Percentiles rank a stretch among this genome's conserved stretches.
phyloP scores from a whole-genome alignment of 352 stramenopile species.

The Phytopythium helicoides region DNA sequence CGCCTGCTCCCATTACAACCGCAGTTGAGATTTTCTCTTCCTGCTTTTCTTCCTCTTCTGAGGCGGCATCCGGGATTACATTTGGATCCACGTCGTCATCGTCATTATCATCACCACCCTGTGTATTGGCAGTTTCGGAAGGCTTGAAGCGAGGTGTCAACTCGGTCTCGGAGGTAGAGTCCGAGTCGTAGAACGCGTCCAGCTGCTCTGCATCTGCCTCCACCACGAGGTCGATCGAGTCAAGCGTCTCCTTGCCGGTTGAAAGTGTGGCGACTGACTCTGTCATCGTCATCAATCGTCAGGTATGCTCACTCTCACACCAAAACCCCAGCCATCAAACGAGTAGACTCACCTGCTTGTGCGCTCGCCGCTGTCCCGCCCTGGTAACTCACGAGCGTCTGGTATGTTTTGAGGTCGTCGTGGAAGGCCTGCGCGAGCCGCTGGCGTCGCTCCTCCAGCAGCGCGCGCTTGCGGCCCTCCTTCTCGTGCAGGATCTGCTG shows the following conservation, averaged over 20 bases:
- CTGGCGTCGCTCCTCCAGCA: slow-evolving; percentile 55
- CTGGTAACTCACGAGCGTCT: slow-evolving; percentile 66
- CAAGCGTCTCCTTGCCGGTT: slow-evolving; percentile 44
- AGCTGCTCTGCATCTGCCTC: slow-evolving; percentile 53
- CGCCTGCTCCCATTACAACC: slow-evolving; percentile 4
- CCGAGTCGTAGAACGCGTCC: slow-evolving; percentile 77
- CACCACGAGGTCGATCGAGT: slow-evolving; percentile 73
- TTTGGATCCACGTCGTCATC: slow-evolving; percentile 5
- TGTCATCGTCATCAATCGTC: not conserved
- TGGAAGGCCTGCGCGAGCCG: slow-evolving; percentile 60
- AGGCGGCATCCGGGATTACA: not conserved
- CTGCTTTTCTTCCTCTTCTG: slow-evolving; percentile 18
- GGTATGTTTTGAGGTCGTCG: slow-evolving; percentile 80
- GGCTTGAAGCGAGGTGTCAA: slow-evolving; percentile 11
- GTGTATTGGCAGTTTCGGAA: not conserved
- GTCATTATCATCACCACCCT: not conserved
- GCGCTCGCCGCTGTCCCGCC: slow-evolving; percentile 18
- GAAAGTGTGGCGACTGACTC: slow-evolving; percentile 3
- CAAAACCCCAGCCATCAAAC: not conserved
- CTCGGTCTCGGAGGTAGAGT: slow-evolving; percentile 30
- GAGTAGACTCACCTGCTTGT: not conserved
- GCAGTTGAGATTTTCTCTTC: slow-evolving; percentile 3
- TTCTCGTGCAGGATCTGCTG: slow-evolving; percentile 57
- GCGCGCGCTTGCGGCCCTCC: slow-evolving; percentile 49
- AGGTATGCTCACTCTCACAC: not conserved